These are phyloP conservation scores for Tolypocladium amazonense DNA, from an alignment of 2,329 filamentous ascomycete species.

Conservation along the genomic window DNA sequence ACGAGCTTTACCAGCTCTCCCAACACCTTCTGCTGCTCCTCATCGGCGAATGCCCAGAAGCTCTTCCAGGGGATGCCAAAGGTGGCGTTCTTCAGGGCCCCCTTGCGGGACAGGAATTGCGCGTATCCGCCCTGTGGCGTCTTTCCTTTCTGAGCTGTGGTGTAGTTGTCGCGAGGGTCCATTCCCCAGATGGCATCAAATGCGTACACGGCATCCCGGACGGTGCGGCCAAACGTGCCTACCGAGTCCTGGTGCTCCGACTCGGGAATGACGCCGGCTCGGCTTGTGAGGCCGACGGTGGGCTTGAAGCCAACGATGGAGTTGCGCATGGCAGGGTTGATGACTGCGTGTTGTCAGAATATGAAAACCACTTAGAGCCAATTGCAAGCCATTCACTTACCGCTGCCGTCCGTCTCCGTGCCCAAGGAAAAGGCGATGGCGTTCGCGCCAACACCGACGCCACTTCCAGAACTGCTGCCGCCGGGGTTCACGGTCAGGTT, in stretches of 20 bases:
- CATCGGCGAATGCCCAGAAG: conserved; percentile 55
- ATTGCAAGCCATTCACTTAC: conserved; percentile 17
- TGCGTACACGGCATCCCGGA: conserved; percentile 56
- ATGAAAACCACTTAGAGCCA: neutral
- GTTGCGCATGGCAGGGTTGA: conserved; percentile 61
- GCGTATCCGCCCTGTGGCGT: conserved; percentile 46
- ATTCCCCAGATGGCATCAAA: conserved; percentile 59
- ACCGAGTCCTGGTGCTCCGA: conserved; percentile 58
- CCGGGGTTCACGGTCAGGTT: conserved; percentile 59
- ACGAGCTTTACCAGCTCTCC: conserved; percentile 38
- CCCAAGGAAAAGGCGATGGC: conserved; percentile 54
- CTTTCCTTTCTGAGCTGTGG: conserved; percentile 40
- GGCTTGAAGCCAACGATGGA: conserved; percentile 65
- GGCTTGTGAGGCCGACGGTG: conserved; percentile 61
- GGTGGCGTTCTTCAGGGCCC: conserved; percentile 45
- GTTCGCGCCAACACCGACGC: conserved; percentile 53
- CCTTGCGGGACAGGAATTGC: conserved; percentile 42
- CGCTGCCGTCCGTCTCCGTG: conserved; percentile 63
- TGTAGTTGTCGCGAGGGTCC: conserved; percentile 57
- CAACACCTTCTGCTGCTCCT: conserved; percentile 43
- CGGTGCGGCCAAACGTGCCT: conserved; percentile 55
- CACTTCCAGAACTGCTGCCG: conserved; percentile 58
- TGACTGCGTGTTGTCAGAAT: conserved; percentile 30
- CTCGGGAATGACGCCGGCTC: conserved; percentile 54
- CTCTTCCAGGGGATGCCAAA: conserved; percentile 65